Conservation (phyloP, 768 basidiomycete species). For the Trametes cubensis region DNA sequence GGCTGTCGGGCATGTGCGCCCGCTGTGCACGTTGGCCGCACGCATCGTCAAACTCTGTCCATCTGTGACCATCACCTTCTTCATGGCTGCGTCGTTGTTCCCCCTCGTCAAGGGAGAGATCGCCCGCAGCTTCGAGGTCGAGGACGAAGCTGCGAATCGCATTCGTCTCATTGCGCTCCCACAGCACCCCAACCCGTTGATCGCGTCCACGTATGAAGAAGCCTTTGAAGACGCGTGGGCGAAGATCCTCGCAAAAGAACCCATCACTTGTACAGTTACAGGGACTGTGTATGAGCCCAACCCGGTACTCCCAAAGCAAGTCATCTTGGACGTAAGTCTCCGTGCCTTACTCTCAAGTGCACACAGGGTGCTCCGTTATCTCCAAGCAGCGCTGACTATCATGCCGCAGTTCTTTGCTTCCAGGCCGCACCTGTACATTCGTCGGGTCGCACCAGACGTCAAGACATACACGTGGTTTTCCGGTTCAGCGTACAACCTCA, state of each 20-base stretch:
- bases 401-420: slow-evolving; percentile 1
- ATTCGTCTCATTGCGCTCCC: slow-evolving; percentile 20
- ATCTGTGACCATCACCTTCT: slow-evolving; percentile 2
- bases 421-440: not conserved
- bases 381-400: not conserved
- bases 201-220: not conserved
- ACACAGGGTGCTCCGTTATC: not conserved
- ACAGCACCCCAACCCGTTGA: slow-evolving; percentile 2
- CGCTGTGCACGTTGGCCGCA: slow-evolving; percentile 14
- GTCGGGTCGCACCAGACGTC: not conserved
- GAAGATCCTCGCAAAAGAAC: not conserved
- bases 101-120: not conserved
- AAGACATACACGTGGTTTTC: slow-evolving; percentile 9
- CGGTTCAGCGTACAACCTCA: not conserved
- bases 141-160: slow-evolving; percentile 4
- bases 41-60: slow-evolving; percentile 5
- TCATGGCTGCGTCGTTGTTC: not conserved
- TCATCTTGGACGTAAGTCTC: slow-evolving; percentile 14
- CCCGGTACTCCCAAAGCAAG: slow-evolving; percentile 3
- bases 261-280: slow-evolving; percentile 6
- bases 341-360: too few species aligned
- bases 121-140: slow-evolving; percentile 15
- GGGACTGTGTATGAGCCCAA: not conserved
- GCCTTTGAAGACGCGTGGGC: slow-evolving; percentile 6
- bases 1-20: slow-evolving; percentile 21